These are phyloP conservation scores for Aquanectria penicillioides DNA, from an alignment of 2,329 filamentous ascomycete genomes.

Conservation along the genomic window DNA sequence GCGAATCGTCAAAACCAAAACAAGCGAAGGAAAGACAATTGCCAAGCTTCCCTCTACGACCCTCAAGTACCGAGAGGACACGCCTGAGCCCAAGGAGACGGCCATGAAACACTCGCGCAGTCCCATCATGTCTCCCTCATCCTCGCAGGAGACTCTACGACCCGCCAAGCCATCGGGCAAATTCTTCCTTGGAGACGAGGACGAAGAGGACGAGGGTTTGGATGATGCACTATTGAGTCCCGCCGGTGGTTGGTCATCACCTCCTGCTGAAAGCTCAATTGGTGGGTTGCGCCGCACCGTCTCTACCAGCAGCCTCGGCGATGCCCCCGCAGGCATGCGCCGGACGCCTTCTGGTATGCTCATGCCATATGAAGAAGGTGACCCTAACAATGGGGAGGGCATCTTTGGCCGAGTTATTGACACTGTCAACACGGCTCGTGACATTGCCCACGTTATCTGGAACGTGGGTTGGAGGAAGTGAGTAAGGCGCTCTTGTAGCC, in stretches of 20 bases:
- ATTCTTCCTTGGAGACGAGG: slow-evolving; percentile 69
- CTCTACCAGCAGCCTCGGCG: slow-evolving; percentile 60
- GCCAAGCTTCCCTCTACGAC: slow-evolving; percentile 89
- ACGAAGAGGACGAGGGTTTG: slow-evolving; percentile 67
- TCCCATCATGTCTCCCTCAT: slow-evolving; percentile 73
- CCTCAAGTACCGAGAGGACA: slow-evolving; percentile 83
- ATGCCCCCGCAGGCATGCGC: slow-evolving; percentile 71
- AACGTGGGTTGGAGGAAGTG: slow-evolving; percentile 73
- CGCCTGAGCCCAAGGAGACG: slow-evolving; percentile 71
- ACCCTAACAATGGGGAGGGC: slow-evolving; percentile 67
- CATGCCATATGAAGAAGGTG: slow-evolving; percentile 85
- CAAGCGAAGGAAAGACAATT: slow-evolving; percentile 82
- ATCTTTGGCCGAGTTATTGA: slow-evolving; percentile 84
- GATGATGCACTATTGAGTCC: slow-evolving; percentile 46
- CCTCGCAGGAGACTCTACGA: slow-evolving; percentile 84
- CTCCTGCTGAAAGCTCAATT: slow-evolving; percentile 33
- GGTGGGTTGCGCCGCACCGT: slow-evolving; percentile 56
- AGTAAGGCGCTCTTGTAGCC: too few species aligned
- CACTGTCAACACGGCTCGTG: slow-evolving; percentile 78
- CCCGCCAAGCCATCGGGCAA: slow-evolving; percentile 74
- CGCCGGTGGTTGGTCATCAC: slow-evolving; percentile 47
- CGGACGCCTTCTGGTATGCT: slow-evolving; percentile 90
- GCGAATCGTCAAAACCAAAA: slow-evolving; percentile 51
- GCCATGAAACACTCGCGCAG: slow-evolving; percentile 70
- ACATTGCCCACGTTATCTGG: slow-evolving; percentile 78